Evolutionary conservation across 495 filamentous ascomycete species (phyloP).

Genomic region (Bombardia bombarda): DNA sequence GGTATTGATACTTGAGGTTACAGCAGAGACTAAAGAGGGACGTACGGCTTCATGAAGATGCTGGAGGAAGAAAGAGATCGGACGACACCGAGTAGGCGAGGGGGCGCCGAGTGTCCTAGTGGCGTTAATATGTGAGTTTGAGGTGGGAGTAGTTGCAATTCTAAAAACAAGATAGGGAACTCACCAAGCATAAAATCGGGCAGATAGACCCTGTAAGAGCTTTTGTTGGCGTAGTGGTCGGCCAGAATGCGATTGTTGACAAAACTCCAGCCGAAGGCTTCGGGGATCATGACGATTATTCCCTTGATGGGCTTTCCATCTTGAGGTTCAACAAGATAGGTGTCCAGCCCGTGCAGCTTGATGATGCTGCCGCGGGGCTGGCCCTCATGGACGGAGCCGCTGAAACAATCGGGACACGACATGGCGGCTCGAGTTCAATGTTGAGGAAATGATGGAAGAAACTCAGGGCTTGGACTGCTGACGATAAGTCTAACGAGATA

Average conservation of each 20-base stretch:
- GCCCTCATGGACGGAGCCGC: slow-evolving; percentile 13
- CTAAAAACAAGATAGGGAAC: not conserved
- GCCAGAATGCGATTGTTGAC: slow-evolving; percentile 40
- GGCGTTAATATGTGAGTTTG: not conserved
- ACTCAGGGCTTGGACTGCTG: too few species aligned
- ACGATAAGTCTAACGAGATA: too few species aligned
- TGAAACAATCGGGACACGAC: slow-evolving; percentile 21
- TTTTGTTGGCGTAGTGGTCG: slow-evolving; percentile 36
- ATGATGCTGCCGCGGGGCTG: slow-evolving; percentile 9
- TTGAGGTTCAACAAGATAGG: slow-evolving; percentile 31
- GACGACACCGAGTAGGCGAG: too few species aligned
- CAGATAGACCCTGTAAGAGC: slow-evolving; percentile 32
- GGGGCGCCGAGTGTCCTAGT: too few species aligned
- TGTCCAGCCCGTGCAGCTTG: slow-evolving; percentile 32
- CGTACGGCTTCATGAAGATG: too few species aligned
- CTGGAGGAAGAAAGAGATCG: too few species aligned
- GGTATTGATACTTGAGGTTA: not conserved
- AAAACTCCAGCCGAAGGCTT: slow-evolving; percentile 43
- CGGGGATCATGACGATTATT: slow-evolving; percentile 39
- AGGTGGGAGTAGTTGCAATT: not conserved
- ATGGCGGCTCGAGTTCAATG: too few species aligned
- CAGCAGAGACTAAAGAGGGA: not conserved
- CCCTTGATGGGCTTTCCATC: slow-evolving; percentile 20
- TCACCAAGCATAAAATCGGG: slow-evolving; percentile 45
- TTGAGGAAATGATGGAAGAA: too few species aligned